Conservation (phyloP, 2,329 filamentous ascomycete species). For the Myriosclerotinia scirpicola region DNA sequence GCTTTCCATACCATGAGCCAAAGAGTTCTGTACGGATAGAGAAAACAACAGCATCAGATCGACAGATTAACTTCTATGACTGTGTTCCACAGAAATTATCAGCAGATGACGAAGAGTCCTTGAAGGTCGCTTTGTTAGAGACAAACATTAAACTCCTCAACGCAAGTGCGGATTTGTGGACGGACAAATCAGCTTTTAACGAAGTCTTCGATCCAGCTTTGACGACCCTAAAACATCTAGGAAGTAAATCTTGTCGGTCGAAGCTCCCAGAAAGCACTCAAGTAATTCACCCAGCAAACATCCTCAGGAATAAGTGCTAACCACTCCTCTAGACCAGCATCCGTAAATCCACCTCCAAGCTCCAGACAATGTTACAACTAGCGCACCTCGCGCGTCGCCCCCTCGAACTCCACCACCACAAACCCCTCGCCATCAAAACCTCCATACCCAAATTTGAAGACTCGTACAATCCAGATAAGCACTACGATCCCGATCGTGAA, state of each 20-base stretch:
- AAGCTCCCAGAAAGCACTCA: constrained; percentile 48
- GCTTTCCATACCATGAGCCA: constrained; percentile 62
- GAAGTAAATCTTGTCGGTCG: constrained; percentile 50
- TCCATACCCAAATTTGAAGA: constrained; percentile 96
- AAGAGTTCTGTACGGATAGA: constrained; percentile 52
- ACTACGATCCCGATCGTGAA: constrained; percentile 95
- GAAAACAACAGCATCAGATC: constrained; percentile 45
- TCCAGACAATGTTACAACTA: constrained; percentile 57
- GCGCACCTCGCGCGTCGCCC: constrained; percentile 70
- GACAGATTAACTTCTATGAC: constrained; percentile 61
- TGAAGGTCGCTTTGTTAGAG: constrained; percentile 60
- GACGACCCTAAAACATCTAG: constrained; percentile 60
- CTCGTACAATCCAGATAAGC: constrained; percentile 87
- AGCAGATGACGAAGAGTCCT: constrained; percentile 33
- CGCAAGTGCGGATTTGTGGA: constrained; percentile 71
- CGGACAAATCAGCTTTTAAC: constrained; percentile 67
- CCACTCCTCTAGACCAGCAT: constrained; percentile 29
- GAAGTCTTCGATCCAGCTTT: constrained; percentile 73
- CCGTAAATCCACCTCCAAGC: constrained; percentile 41
- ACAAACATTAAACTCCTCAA: constrained; percentile 66
- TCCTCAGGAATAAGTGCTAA: background rate
- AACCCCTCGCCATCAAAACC: constrained; percentile 81
- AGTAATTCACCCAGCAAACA: constrained; percentile 29
- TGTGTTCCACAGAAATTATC: constrained; percentile 44
- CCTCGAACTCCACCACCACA: constrained; percentile 85